Evolutionary conservation across 225 moss, liverwort and hornwort genomes (phyloP).

Genomic region (Asterella californica): DNA sequence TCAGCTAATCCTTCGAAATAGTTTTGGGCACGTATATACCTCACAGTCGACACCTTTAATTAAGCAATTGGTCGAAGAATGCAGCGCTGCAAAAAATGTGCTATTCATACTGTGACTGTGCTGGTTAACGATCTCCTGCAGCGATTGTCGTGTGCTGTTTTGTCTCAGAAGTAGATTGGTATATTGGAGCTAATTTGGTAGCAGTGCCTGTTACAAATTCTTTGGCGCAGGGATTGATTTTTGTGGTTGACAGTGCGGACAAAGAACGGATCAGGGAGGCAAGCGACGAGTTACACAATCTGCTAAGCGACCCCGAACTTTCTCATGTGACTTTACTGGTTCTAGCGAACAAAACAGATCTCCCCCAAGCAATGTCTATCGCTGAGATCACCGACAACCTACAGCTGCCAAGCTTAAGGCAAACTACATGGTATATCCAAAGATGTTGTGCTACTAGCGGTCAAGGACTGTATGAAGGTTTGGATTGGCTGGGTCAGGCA

Average conservation of each 20-base stretch:
- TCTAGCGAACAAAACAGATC: conserved; percentile 57
- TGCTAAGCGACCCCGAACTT: conserved; percentile 34
- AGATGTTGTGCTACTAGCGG: conserved; percentile 46
- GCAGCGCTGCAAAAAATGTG: no score
- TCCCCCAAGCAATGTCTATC: conserved; percentile 38
- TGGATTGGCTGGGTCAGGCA: conserved; percentile 42
- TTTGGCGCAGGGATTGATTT: conserved; percentile 44
- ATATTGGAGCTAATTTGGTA: neutral
- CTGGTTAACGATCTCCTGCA: no score
- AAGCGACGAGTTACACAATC: conserved; percentile 46
- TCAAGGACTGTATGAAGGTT: conserved; percentile 48
- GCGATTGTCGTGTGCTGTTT: neutral
- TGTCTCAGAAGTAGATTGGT: neutral
- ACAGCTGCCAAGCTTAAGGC: conserved; percentile 27
- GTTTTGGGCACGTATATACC: no score
- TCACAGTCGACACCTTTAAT: no score
- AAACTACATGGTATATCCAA: conserved; percentile 45
- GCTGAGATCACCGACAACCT: conserved; percentile 44
- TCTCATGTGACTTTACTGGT: conserved; percentile 43
- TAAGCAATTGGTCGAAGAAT: no score
- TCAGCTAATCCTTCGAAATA: no score
- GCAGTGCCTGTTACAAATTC: neutral
- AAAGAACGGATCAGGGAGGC: conserved; percentile 39
- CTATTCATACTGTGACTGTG: no score
- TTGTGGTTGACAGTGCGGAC: conserved; percentile 55